Conservation (phyloP, 2,329 filamentous ascomycete genomes). For the Trichoderma aggressivum region DNA sequence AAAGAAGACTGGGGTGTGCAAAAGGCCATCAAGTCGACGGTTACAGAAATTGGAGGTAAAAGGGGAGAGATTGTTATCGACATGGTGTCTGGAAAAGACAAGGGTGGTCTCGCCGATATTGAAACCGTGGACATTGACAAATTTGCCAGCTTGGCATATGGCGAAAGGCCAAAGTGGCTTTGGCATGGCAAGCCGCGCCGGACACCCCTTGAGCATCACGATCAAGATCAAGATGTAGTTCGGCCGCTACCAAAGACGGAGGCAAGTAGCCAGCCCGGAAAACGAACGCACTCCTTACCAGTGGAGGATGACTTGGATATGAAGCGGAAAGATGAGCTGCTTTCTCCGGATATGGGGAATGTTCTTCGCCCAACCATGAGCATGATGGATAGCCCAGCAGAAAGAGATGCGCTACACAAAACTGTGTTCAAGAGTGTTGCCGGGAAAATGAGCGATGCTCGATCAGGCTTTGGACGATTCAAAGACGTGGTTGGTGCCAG, state of each 20-base stretch:
- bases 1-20: slow-evolving; percentile 91
- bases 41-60: slow-evolving; percentile 90
- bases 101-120: slow-evolving; percentile 85
- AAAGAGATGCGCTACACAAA: slow-evolving; percentile 58
- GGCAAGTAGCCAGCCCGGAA: slow-evolving; percentile 36
- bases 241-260: slow-evolving; percentile 54
- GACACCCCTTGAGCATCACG: slow-evolving; percentile 41
- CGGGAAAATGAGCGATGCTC: slow-evolving; percentile 74
- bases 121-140: slow-evolving; percentile 87
- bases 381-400: slow-evolving; percentile 46
- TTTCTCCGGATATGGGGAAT: slow-evolving; percentile 41
- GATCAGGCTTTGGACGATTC: slow-evolving; percentile 78
- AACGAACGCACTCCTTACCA: slow-evolving; percentile 50
- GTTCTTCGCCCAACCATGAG: slow-evolving; percentile 46
- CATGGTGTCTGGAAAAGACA: slow-evolving; percentile 84
- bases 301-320: slow-evolving; percentile 50
- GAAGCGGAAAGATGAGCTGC: slow-evolving; percentile 45
- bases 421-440: slow-evolving; percentile 76
- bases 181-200: slow-evolving; percentile 90
- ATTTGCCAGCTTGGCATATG: slow-evolving; percentile 73
- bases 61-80: slow-evolving; percentile 92
- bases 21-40: slow-evolving; percentile 89
- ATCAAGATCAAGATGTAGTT: slow-evolving; percentile 45
- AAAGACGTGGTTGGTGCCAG: slow-evolving; percentile 62
- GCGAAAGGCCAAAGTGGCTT: slow-evolving; percentile 86